phyloP scores from a whole-genome alignment of 2,329 filamentous ascomycete genomes.

The Neofusicoccum cordaticola region DNA sequence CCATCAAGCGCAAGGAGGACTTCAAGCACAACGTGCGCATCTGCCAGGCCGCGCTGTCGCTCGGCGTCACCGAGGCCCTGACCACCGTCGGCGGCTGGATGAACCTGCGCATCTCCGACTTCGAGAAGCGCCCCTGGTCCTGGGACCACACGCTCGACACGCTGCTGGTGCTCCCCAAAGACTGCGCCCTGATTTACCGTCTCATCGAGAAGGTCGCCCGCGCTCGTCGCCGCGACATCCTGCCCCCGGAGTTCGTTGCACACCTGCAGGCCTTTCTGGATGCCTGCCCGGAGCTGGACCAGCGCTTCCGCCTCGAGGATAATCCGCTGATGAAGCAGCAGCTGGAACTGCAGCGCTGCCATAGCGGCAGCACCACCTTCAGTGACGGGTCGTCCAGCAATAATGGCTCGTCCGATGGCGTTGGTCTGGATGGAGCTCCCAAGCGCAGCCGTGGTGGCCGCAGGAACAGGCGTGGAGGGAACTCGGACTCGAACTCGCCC shows the following conservation, averaged over 20 bases:
- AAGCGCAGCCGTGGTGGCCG: background rate
- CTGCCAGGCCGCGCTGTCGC: conserved; percentile 14
- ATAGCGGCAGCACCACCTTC: background rate
- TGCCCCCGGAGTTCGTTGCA: background rate
- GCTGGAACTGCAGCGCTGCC: background rate
- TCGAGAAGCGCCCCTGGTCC: background rate
- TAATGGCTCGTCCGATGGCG: background rate
- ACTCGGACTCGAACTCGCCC: background rate
- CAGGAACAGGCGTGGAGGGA: background rate
- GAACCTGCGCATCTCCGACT: conserved; percentile 1
- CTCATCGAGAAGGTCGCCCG: conserved; percentile 15
- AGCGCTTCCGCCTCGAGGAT: conserved; percentile 7
- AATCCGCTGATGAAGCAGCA: background rate
- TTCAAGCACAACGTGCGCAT: conserved; percentile 15
- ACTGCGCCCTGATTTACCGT: conserved; percentile 1
- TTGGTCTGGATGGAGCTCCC: background rate
- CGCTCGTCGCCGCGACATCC: background rate
- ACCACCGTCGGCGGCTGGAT: conserved; percentile 13
- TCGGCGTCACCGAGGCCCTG: conserved; percentile 13
- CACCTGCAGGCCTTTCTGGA: background rate
- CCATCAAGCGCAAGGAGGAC: conserved; percentile 9
- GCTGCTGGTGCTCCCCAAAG: background rate
- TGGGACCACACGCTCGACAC: background rate
- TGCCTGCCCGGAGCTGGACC: background rate
- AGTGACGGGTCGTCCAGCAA: background rate